Percentiles rank a stretch among this genome's conserved stretches.
These are phyloP conservation scores for Chimonanthus praecox DNA, from an alignment of 164 flowering plant species.

Conservation along the genomic window DNA sequence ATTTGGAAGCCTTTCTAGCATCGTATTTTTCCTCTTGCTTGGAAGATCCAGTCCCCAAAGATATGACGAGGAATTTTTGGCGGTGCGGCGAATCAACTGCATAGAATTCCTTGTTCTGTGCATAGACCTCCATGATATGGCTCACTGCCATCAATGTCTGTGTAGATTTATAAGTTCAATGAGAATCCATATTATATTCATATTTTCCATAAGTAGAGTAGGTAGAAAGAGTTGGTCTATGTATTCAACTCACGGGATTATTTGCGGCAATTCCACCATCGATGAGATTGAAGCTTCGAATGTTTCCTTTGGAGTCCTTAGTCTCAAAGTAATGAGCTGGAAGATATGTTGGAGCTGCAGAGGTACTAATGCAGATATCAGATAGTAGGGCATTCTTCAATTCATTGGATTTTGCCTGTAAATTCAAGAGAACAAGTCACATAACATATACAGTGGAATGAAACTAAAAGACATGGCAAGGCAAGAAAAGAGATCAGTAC, in stretches of 20 bases:
- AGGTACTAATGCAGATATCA: slow-evolving; percentile 35
- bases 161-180: too few relatives aligned
- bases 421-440: background rate
- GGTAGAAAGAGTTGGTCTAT: background rate
- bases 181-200: background rate
- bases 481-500: background rate
- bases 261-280: slow-evolving; percentile 49
- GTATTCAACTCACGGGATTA: slow-evolving; percentile 28
- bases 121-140: too few relatives aligned
- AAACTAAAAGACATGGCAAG: background rate
- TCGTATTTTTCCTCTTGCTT: background rate
- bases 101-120: too few relatives aligned
- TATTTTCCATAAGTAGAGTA: background rate
- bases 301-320: slow-evolving; percentile 20
- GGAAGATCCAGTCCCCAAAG: slow-evolving; percentile 3
- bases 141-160: too few relatives aligned
- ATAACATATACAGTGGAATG: background rate
- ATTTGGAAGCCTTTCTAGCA: background rate
- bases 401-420: slow-evolving; percentile 18
- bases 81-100: too few relatives aligned
- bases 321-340: slow-evolving; percentile 16
- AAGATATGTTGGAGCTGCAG: slow-evolving; percentile 25
- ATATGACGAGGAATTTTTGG: background rate
- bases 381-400: slow-evolving; percentile 26
- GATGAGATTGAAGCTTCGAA: slow-evolving; percentile 22